phyloP scores from a whole-genome alignment of 2,329 filamentous ascomycete species.

The Gremmenia infestans region DNA sequence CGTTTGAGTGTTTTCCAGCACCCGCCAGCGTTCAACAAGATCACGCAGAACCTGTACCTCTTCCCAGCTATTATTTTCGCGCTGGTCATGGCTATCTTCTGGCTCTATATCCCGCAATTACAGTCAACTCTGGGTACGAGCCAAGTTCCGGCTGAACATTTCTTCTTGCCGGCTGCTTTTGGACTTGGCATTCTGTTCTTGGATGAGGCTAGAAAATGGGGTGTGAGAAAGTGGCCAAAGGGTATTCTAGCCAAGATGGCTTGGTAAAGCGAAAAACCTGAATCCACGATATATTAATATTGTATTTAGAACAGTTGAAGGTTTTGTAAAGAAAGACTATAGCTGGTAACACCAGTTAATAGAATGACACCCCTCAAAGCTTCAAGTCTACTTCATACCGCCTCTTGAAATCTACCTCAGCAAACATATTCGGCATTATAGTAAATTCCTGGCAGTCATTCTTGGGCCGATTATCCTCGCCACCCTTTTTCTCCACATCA shows the following conservation, averaged over 20 bases:
- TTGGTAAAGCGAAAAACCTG: slow-evolving; percentile 44
- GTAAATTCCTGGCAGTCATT: slow-evolving; percentile 32
- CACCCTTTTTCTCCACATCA: slow-evolving; percentile 76
- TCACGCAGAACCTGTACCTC: slow-evolving; percentile 62
- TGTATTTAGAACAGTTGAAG: too few relatives aligned
- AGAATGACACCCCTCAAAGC: background rate
- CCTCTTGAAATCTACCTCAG: slow-evolving; percentile 18
- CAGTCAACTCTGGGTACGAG: slow-evolving; percentile 57
- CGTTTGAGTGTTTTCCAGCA: slow-evolving; percentile 67
- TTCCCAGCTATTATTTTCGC: slow-evolving; percentile 68
- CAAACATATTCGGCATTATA: slow-evolving; percentile 13
- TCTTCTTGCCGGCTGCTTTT: slow-evolving; percentile 72
- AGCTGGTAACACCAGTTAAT: too few relatives aligned
- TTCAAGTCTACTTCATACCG: background rate
- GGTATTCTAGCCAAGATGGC: slow-evolving; percentile 55
- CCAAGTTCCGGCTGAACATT: slow-evolving; percentile 64
- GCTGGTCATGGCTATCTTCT: slow-evolving; percentile 64
- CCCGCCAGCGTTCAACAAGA: slow-evolving; percentile 59
- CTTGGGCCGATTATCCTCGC: slow-evolving; percentile 59
- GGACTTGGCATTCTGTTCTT: slow-evolving; percentile 58
- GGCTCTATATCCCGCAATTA: slow-evolving; percentile 62
- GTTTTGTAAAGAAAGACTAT: too few relatives aligned
- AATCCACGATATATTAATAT: too few relatives aligned
- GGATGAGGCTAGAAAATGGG: slow-evolving; percentile 63
- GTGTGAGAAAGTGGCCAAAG: slow-evolving; percentile 53